phyloP scores from a whole-genome alignment of 129 eudicot genomes.

The Cynara cardunculus region DNA sequence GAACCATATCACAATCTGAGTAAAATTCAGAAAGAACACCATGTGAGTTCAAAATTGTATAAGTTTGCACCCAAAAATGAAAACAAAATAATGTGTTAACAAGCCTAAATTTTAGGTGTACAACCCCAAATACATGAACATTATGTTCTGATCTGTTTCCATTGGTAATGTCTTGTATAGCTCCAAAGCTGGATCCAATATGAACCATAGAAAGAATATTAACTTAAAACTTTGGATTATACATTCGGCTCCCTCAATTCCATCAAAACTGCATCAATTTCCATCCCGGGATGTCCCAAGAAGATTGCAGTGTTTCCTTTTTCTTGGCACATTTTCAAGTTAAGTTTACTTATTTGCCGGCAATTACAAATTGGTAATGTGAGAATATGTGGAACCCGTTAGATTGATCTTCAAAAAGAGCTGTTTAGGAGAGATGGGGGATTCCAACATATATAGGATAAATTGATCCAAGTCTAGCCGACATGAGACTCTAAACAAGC shows the following conservation, averaged over 20 bases:
- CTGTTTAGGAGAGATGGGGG: too few species aligned
- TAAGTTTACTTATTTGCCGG: not conserved
- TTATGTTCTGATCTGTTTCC: not conserved
- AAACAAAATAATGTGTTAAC: not conserved
- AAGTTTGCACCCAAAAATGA: conserved; percentile 5
- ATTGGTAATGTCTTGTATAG: not conserved
- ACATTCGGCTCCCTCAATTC: not conserved
- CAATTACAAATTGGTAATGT: not conserved
- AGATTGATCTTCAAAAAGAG: too few species aligned
- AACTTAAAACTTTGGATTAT: not conserved
- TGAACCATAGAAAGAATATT: not conserved
- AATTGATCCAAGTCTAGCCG: too few species aligned
- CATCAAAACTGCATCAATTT: not conserved
- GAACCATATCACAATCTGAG: conserved; percentile 90
- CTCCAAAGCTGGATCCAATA: not conserved
- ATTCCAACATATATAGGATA: too few species aligned
- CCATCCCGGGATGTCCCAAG: not conserved
- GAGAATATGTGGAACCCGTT: too few species aligned
- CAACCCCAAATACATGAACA: not conserved
- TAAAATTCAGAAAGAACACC: not conserved
- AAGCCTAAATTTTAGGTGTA: not conserved
- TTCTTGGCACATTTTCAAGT: not conserved
- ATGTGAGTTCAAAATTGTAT: not conserved
- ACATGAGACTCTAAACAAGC: too few species aligned
- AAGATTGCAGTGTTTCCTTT: not conserved